Percentiles rank a stretch among this genome's conserved stretches.
Evolutionary conservation across 2,329 filamentous ascomycete species (phyloP).

Genomic region (Arthrobotrys sinensis): DNA sequence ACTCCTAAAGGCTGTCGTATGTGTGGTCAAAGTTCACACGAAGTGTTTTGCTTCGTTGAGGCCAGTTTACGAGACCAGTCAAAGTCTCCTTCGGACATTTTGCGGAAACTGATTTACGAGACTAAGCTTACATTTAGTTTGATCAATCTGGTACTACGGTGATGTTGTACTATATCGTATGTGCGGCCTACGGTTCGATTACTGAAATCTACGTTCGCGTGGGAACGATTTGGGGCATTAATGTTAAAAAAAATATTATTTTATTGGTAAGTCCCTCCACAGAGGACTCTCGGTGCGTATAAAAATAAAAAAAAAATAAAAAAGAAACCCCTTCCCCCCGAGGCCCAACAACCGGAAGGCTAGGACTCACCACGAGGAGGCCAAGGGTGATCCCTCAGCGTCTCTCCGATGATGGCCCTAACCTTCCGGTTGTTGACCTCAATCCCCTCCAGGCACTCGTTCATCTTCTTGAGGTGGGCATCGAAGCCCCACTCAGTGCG

Average conservation of each 20-base stretch:
- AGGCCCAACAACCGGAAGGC: background rate
- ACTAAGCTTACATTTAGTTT: too few species aligned
- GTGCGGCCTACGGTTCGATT: background rate
- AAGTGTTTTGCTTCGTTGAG: too few species aligned
- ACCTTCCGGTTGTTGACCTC: conserved; percentile 28
- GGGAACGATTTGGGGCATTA: too few species aligned
- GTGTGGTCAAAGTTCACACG: too few species aligned
- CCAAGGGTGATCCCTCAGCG: conserved; percentile 30
- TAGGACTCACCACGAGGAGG: background rate
- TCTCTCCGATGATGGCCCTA: conserved; percentile 16
- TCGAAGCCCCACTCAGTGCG: conserved; percentile 29
- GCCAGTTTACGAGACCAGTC: too few species aligned
- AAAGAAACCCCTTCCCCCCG: background rate
- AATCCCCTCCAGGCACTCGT: conserved; percentile 26
- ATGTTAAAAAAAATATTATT: conserved; percentile 1
- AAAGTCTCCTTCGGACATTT: too few species aligned
- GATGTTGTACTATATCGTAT: background rate
- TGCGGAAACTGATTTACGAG: too few species aligned
- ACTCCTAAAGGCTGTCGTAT: too few species aligned
- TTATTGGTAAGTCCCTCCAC: conserved; percentile 19
- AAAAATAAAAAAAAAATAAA: background rate
- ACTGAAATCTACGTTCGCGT: background rate
- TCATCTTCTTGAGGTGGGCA: conserved; percentile 34
- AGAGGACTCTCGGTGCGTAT: conserved; percentile 23
- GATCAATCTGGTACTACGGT: too few species aligned